phyloP scores from a whole-genome alignment of 306 rosid genomes.

The Luffa aegyptiaca region DNA sequence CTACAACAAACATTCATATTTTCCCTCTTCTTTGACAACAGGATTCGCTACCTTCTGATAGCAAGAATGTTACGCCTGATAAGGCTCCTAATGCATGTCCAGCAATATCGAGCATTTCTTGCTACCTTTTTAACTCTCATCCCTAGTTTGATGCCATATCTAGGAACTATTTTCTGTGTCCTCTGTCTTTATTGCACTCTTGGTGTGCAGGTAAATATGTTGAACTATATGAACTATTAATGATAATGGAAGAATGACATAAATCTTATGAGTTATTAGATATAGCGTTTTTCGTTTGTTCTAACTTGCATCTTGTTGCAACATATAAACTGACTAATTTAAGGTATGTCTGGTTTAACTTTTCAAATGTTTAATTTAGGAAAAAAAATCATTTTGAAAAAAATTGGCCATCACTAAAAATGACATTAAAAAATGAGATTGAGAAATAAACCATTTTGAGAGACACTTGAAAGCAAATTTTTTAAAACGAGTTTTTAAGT shows the following conservation, averaged over 20 bases:
- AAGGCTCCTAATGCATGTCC: constrained; percentile 79
- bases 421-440: too few species aligned
- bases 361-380: too few species aligned
- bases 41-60: constrained; percentile 98
- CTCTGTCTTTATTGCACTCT: constrained; percentile 74
- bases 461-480: too few species aligned
- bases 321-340: neutral
- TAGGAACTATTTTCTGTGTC: constrained; percentile 82
- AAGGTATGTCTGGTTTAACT: too few species aligned
- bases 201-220: constrained; percentile 74
- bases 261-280: neutral
- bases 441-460: too few species aligned
- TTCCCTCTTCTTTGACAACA: constrained; percentile 22
- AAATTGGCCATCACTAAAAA: too few species aligned
- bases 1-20: neutral
- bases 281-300: neutral
- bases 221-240: neutral
- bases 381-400: too few species aligned
- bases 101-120: constrained; percentile 74
- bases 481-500: too few species aligned
- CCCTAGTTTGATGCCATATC: constrained; percentile 97
- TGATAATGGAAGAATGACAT: neutral
- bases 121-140: constrained; percentile 88
- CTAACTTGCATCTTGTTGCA: neutral
- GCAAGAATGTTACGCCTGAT: constrained; percentile 87